Percentiles rank a stretch among this genome's conserved stretches.
These are phyloP conservation scores for Colletotrichum falcatum DNA, from an alignment of 2,329 filamentous ascomycete species.

Conservation along the genomic window DNA sequence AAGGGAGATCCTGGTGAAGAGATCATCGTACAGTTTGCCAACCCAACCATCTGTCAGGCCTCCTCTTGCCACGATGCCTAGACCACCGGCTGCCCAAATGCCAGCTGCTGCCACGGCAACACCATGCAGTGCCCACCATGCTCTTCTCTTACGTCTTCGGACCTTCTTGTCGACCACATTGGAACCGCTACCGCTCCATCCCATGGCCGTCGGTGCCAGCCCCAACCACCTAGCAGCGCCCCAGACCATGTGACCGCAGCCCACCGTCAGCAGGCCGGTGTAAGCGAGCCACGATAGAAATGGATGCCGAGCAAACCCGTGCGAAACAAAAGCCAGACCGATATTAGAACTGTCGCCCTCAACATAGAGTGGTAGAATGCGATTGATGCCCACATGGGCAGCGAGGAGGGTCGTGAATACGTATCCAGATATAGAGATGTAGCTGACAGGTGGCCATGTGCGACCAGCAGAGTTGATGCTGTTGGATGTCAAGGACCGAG, in stretches of 20 bases:
- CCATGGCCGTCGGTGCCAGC: conserved; percentile 68
- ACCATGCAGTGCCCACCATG: conserved; percentile 79
- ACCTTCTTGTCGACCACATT: conserved; percentile 61
- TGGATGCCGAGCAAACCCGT: conserved; percentile 83
- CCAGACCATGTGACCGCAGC: conserved; percentile 84
- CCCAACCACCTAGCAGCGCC: conserved; percentile 87
- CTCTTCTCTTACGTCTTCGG: conserved; percentile 68
- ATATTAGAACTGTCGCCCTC: conserved; percentile 91
- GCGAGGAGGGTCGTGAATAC: conserved; percentile 72
- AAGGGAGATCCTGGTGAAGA: conserved; percentile 60
- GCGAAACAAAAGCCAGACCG: conserved; percentile 83
- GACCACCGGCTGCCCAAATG: conserved; percentile 84
- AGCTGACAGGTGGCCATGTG: conserved; percentile 78
- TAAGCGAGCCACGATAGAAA: conserved; percentile 77
- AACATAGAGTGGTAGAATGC: conserved; percentile 78
- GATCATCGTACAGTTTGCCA: conserved; percentile 80
- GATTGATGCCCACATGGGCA: conserved; percentile 81
- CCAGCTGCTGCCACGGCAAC: conserved; percentile 67
- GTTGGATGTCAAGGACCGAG: conserved; percentile 47
- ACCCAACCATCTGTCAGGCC: conserved; percentile 82
- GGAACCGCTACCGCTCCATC: conserved; percentile 58
- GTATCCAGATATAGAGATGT: conserved; percentile 80
- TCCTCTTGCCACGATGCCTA: conserved; percentile 81
- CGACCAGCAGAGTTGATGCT: conserved; percentile 43
- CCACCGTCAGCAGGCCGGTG: conserved; percentile 72